Evolutionary conservation across 1,139 yeast species (phyloP).

Genomic region (Magnusiomyces tetraspermus): DNA sequence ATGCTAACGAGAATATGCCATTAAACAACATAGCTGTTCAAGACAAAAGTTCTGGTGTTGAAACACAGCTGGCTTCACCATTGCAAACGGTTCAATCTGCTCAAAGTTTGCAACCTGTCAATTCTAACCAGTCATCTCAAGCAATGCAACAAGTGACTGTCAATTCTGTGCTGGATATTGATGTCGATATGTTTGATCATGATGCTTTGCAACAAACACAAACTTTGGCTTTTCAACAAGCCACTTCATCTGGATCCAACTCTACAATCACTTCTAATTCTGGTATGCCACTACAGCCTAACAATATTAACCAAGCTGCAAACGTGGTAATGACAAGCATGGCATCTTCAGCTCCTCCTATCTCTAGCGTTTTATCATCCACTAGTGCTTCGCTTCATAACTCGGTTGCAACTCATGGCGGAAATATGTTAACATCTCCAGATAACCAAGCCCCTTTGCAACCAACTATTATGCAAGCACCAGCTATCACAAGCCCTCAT

Average conservation of each 20-base stretch:
- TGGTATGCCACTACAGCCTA: not conserved
- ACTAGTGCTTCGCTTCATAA: not conserved
- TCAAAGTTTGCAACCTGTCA: not conserved
- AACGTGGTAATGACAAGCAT: not conserved
- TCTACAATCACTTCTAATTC: not conserved
- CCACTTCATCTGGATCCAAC: not conserved
- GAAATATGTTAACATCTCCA: not conserved
- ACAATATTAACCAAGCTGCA: not conserved
- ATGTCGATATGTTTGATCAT: conserved; percentile 1
- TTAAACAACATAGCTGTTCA: not conserved
- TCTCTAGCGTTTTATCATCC: not conserved
- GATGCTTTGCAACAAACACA: not conserved
- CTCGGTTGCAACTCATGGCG: not conserved
- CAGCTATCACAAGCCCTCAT: not conserved
- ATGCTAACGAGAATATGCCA: not conserved
- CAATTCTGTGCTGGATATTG: not conserved
- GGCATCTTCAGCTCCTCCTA: not conserved
- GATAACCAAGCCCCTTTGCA: not conserved
- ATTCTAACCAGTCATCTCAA: not conserved
- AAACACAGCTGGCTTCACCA: not conserved
- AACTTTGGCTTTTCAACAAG: not conserved
- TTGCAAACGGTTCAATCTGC: not conserved
- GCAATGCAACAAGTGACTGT: not conserved
- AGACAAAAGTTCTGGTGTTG: not conserved
- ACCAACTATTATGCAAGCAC: not conserved